Evolutionary conservation across 140 eudicot species (phyloP), one percentile per base, ranked within the genome.

Genomic region (Oenanthe javanica): DNA sequence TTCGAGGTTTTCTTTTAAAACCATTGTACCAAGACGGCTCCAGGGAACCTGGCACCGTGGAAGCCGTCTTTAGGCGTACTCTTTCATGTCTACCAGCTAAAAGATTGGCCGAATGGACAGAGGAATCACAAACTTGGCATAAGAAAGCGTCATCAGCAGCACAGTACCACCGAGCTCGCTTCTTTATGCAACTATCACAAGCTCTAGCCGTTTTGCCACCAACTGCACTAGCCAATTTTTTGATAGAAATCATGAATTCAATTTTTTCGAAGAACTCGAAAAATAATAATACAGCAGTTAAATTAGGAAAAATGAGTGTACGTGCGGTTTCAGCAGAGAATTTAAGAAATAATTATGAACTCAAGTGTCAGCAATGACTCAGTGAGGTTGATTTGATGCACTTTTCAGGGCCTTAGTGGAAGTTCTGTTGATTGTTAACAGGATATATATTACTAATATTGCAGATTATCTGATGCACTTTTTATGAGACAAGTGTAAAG

Each of bases 161-260:
- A 51, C 98, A 93, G 43, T 93, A 91, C 98, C 97, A 91, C 49
- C 93, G 85, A 67, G 98, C 95, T 43, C 98, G 90, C 84, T 88
- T 93, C 69, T 78, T 88, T 66, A 89, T 79, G 71, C 98, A 93
- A 80, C 81, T 85, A 72, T 91, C 98, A 59, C 98, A 93, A 9
- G 98, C 91, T 82, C 98, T 82, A 5, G 93, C 95, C 79, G 94
- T 89, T 77, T 89, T 93, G 55, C 90, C 98, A 16, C 89, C 94
- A 16, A 91, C 87, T 13, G 86, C 90, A 82, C 82, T 88, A 10
- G 94, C 92, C 51, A 86, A 40, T 23, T 84, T 84, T 79, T 84
- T 87, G 71, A 81, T 88, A 13, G 85, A 84, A 74, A 87, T 81
- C 82, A 87, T 86, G 86, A 85, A 88, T 9, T 2, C 31, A 6